Base-by-base conservation (phyloP, 805 yeast species). In the Sporopachydermia quercuum region DNA sequence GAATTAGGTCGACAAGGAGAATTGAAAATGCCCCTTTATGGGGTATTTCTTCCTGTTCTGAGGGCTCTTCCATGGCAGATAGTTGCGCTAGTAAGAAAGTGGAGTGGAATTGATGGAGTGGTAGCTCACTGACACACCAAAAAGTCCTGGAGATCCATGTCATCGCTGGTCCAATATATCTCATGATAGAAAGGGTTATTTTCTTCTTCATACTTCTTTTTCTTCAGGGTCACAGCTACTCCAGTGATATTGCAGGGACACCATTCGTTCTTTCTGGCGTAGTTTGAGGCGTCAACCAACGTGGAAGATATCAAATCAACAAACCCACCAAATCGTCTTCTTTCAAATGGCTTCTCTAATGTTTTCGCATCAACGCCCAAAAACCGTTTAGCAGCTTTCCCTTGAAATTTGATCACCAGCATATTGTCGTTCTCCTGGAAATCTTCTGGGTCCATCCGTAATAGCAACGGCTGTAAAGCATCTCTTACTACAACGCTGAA, bases 61-160 rank as follows among this genome's bases (percentile, higher is more conserved):
- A 66, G 91, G 42, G 73, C 76, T 0, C 55, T 75, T 13, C 94
- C 94, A 0, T 74, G 83, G 78, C 84, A 79, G 2, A 30, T 82
- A 2, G 74, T 66, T 5, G 71, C 65, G 40, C n/a, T 66, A 0
- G 61, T 69, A 1, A 59, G 96, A 37, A 54, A 60, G 42, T 43
- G 72, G 5, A 70, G 87, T 4, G 84, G 86, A 2, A 76, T 87
- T 54, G 96, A 86, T 55, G 53, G 52, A 13, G 66, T 52, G 2
- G 40, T 23, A n/a, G 30, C n/a, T 23, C 13, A 23, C 30, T 23
- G 30, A n/a, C n/a, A 8, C 13, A 23, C 30, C n/a, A 23, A 23
- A n/a, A 23, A 23, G 30, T 23, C 30, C n/a, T 23, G 13, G n/a
- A 23, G n/a, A 23, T 23, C 30, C 30, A 23, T 23, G n/a, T 23